Conservation (phyloP, 129 eudicot species). For the Sambucus nigra region DNA sequence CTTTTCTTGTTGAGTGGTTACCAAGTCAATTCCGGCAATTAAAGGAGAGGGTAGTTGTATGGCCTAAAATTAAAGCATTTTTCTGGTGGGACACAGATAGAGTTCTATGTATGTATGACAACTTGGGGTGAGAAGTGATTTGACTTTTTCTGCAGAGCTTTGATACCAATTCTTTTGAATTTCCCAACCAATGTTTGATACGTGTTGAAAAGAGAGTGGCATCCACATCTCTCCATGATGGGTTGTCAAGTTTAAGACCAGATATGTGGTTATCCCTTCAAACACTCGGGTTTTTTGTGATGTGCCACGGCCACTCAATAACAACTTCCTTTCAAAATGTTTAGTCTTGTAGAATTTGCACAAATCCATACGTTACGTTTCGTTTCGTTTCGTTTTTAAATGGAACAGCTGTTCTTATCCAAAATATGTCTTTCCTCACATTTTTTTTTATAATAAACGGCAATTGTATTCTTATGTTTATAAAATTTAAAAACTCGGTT, state of each 20-base stretch:
- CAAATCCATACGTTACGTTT: too few species aligned
- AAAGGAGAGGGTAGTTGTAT: constrained; percentile 24
- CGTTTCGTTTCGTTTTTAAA: too few species aligned
- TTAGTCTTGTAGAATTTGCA: too few species aligned
- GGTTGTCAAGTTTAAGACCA: constrained; percentile 9
- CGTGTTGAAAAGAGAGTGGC: constrained; percentile 16
- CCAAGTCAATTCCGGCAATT: constrained; percentile 16
- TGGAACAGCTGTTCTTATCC: too few species aligned
- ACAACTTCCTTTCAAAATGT: too few species aligned
- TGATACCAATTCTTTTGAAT: constrained; percentile 7
- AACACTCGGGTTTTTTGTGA: too few species aligned
- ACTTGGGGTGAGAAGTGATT: constrained; percentile 6
- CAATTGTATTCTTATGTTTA: too few species aligned
- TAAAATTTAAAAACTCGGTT: too few species aligned
- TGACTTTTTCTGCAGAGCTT: constrained; percentile 1
- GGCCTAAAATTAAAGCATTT: constrained; percentile 28
- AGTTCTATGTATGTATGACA: background rate
- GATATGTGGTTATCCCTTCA: constrained; percentile 11
- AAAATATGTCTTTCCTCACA: too few species aligned
- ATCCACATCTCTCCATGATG: constrained; percentile 10
- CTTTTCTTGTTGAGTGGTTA: constrained; percentile 29
- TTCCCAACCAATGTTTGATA: background rate
- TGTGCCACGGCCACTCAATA: too few species aligned
- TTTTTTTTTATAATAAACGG: too few species aligned
- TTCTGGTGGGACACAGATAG: constrained; percentile 1